Conservation (phyloP, 2,329 filamentous ascomycete genomes). For the Fusarium penzigii region DNA sequence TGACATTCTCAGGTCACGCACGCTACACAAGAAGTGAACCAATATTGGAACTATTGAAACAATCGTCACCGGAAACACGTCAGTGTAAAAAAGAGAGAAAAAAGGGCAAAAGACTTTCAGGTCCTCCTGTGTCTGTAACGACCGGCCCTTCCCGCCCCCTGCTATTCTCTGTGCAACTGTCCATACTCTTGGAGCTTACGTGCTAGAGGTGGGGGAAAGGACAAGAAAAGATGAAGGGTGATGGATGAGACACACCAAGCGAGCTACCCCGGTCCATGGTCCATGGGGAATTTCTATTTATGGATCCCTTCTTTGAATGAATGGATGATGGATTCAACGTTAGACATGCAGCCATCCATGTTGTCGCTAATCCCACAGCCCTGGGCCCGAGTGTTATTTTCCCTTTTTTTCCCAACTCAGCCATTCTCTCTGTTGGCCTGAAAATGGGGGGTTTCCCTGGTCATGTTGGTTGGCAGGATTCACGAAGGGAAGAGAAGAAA, state of each 20-base stretch:
- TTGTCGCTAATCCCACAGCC: background rate
- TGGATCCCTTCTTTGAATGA: background rate
- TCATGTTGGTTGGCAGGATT: background rate
- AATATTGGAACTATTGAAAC: too few species aligned
- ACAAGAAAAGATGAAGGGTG: background rate
- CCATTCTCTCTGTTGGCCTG: background rate
- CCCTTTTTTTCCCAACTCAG: background rate
- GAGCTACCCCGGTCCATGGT: background rate
- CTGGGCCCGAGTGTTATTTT: background rate
- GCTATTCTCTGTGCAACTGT: background rate
- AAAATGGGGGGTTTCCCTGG: background rate
- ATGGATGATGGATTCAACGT: too few species aligned
- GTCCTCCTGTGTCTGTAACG: background rate
- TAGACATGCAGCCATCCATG: too few species aligned
- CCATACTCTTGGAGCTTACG: too few species aligned
- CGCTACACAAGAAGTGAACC: too few species aligned
- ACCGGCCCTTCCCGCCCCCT: background rate
- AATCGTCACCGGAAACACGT: too few species aligned
- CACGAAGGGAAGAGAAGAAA: background rate
- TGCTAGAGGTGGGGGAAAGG: too few species aligned
- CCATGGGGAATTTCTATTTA: background rate
- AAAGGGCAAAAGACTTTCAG: background rate
- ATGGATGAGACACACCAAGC: background rate
- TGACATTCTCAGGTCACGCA: too few species aligned
- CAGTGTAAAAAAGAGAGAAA: background rate